Conservation (phyloP, 306 rosid genomes). For the Hippophae tibetana region DNA sequence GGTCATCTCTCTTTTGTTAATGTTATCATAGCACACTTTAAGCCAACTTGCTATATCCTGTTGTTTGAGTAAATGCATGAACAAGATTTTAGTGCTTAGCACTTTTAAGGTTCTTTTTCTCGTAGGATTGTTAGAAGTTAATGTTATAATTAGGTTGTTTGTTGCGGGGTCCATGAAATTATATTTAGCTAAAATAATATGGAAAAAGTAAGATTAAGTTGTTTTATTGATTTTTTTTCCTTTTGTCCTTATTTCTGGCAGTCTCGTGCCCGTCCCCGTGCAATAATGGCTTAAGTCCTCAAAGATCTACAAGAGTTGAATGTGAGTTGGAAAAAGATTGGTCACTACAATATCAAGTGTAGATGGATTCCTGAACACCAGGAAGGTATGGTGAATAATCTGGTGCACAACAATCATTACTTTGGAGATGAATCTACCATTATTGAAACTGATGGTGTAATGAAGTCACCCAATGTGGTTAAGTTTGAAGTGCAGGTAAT, state of each 20-base stretch:
- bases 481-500: conserved; percentile 93
- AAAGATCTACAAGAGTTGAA: conserved; percentile 77
- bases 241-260: conserved; percentile 24
- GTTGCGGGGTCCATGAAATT: conserved; percentile 7
- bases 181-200: background rate
- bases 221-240: conserved; percentile 16
- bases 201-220: background rate
- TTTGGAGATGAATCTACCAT: conserved; percentile 49
- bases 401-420: conserved; percentile 34
- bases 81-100: conserved; percentile 10
- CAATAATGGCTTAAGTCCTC: conserved; percentile 89
- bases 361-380: conserved; percentile 57
- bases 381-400: conserved; percentile 57
- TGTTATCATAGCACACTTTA: conserved; percentile 3
- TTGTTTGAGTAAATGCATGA: background rate
- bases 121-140: too few relatives aligned
- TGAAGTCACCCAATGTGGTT: conserved; percentile 54
- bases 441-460: conserved; percentile 43
- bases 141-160: too few relatives aligned
- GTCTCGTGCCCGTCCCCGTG: conserved; percentile 91
- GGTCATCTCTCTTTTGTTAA: conserved; percentile 33
- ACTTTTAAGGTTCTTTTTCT: conserved; percentile 11
- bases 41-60: background rate
- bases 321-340: conserved; percentile 92
- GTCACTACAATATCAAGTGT: conserved; percentile 94